Evolutionary conservation across 2,329 filamentous ascomycete species (phyloP).

Genomic region (Pseudogymnoascus verrucosus): DNA sequence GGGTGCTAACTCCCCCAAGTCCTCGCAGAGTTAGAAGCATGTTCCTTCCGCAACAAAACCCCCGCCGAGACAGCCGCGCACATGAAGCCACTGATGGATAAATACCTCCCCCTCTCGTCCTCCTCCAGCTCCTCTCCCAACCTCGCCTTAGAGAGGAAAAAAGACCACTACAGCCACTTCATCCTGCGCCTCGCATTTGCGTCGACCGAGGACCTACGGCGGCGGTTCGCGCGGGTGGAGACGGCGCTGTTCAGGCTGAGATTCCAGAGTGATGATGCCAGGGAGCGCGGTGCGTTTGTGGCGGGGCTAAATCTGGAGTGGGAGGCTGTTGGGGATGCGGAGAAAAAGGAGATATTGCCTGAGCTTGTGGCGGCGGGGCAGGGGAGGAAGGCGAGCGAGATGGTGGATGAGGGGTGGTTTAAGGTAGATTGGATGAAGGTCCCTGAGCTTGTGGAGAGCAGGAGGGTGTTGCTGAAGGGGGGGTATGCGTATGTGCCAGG

Average conservation of each 20-base stretch:
- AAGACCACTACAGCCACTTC: slow-evolving; percentile 97
- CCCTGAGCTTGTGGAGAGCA: slow-evolving; percentile 75
- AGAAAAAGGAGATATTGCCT: slow-evolving; percentile 45
- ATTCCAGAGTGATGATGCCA: slow-evolving; percentile 65
- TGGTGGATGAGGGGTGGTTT: slow-evolving; percentile 83
- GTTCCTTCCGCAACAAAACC: slow-evolving; percentile 85
- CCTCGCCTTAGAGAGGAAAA: slow-evolving; percentile 69
- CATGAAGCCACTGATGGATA: slow-evolving; percentile 80
- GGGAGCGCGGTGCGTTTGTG: slow-evolving; percentile 70
- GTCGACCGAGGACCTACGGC: slow-evolving; percentile 79
- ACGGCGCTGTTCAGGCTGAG: slow-evolving; percentile 81
- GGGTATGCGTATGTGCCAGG: slow-evolving; percentile 90
- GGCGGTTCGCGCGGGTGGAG: slow-evolving; percentile 79
- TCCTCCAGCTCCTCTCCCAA: slow-evolving; percentile 57
- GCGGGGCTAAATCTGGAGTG: slow-evolving; percentile 71
- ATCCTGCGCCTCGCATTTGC: slow-evolving; percentile 91
- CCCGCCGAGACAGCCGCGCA: slow-evolving; percentile 73
- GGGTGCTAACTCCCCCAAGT: slow-evolving; percentile 44
- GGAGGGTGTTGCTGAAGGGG: slow-evolving; percentile 65
- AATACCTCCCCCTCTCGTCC: slow-evolving; percentile 72
- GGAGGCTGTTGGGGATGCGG: slow-evolving; percentile 72
- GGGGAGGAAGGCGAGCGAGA: slow-evolving; percentile 31
- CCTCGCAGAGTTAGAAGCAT: slow-evolving; percentile 83
- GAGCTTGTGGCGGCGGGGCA: slow-evolving; percentile 28
- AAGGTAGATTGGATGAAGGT: slow-evolving; percentile 95